Conservation (phyloP, 164 flowering plant species). For the Vitis cinerea region DNA sequence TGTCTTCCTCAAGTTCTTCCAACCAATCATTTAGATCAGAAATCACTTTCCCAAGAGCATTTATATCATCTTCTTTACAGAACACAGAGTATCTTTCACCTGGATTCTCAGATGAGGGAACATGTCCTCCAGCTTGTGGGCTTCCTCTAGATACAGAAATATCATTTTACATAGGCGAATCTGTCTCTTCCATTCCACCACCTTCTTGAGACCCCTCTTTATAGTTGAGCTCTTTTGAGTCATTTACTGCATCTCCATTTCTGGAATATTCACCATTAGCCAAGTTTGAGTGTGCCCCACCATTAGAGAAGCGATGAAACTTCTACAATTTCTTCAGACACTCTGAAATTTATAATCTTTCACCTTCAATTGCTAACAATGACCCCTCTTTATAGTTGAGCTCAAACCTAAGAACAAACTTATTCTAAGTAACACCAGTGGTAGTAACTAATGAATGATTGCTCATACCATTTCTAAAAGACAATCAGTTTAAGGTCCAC, state of each 20-base stretch:
- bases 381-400: neutral
- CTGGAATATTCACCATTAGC: slow-evolving; percentile 13
- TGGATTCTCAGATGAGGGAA: neutral
- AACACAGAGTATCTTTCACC: neutral
- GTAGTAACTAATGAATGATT: no score
- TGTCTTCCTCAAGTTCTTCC: slow-evolving; percentile 60
- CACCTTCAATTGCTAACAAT: slow-evolving; percentile 27
- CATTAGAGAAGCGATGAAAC: slow-evolving; percentile 11
- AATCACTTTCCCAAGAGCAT: slow-evolving; percentile 32
- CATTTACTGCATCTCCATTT: neutral
- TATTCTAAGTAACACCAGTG: no score
- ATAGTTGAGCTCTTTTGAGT: neutral
- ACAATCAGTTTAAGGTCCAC: no score
- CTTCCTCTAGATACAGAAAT: neutral
- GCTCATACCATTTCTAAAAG: no score
- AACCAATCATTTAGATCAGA: slow-evolving; percentile 47
- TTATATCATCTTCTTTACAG: slow-evolving; percentile 12
- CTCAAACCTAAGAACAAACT: no score
- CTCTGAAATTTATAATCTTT: slow-evolving; percentile 18
- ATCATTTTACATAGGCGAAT: neutral
- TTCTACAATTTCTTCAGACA: slow-evolving; percentile 26
- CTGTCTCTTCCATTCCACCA: neutral
- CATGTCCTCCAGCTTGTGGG: neutral
- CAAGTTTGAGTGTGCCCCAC: slow-evolving; percentile 2
- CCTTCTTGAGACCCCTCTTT: slow-evolving; percentile 1